Evolutionary conservation across 495 filamentous ascomycete species (phyloP).

Genomic region (Aspergillus homomorphus): DNA sequence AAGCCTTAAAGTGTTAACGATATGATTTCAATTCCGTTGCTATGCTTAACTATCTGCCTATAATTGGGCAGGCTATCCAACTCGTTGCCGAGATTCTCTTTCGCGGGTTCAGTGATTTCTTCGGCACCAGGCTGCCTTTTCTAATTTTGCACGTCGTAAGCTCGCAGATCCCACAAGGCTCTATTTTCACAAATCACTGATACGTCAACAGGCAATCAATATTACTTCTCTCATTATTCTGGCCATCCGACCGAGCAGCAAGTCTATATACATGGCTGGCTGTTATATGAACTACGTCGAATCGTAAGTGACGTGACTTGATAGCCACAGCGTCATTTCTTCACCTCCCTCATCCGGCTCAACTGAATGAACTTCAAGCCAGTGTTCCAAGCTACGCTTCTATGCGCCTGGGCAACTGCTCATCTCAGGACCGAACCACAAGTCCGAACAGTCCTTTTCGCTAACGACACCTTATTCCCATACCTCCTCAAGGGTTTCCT

Average conservation of each 20-base stretch:
- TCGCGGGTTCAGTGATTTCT: constrained; percentile 17
- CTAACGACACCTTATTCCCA: constrained; percentile 17
- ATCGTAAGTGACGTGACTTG: constrained; percentile 9
- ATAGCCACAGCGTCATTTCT: too few relatives aligned
- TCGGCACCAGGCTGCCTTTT: constrained; percentile 15
- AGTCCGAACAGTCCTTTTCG: constrained; percentile 21
- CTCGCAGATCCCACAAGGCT: neutral
- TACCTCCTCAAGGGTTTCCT: constrained; percentile 18
- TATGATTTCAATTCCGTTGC: constrained; percentile 10
- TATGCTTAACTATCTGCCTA: constrained; percentile 19
- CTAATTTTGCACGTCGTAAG: constrained; percentile 15
- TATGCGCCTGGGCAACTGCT: constrained; percentile 18
- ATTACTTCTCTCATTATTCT: constrained; percentile 16
- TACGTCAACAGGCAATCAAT: constrained; percentile 5
- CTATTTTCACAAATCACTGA: neutral
- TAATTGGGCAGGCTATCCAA: constrained; percentile 17
- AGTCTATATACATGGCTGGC: constrained; percentile 15
- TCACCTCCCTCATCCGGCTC: neutral
- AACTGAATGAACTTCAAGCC: neutral
- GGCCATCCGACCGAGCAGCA: constrained; percentile 9
- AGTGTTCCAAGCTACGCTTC: constrained; percentile 21
- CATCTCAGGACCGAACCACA: constrained; percentile 18
- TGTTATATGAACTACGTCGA: constrained; percentile 18
- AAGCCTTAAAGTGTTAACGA: neutral
- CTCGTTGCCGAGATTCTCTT: constrained; percentile 19